phyloP scores from a whole-genome alignment of 306 rosid species.

The Vachellia pachyceras region DNA sequence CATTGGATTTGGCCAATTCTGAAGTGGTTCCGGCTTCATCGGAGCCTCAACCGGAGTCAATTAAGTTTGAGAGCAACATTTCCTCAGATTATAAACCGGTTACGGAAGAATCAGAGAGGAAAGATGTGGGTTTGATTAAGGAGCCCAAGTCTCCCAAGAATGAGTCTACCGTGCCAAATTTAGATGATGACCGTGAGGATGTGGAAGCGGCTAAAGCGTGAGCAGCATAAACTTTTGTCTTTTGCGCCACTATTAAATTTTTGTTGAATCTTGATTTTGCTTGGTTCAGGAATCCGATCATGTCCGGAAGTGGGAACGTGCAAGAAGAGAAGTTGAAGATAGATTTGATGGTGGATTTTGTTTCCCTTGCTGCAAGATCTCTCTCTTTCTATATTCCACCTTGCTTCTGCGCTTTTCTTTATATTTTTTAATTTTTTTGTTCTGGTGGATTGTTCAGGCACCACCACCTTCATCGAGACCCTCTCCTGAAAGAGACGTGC shows the following conservation, averaged over 20 bases:
- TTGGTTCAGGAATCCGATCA: slow-evolving; percentile 56
- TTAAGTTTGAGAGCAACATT: slow-evolving; percentile 55
- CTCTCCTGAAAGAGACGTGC: slow-evolving; percentile 84
- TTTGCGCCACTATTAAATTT: slow-evolving; percentile 1
- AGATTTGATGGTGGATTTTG: slow-evolving; percentile 89
- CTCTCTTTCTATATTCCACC: neutral
- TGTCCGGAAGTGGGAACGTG: slow-evolving; percentile 58
- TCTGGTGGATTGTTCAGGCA: slow-evolving; percentile 69
- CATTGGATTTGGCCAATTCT: slow-evolving; percentile 40
- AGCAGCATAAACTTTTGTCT: slow-evolving; percentile 47
- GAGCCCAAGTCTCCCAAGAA: slow-evolving; percentile 76
- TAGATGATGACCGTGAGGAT: slow-evolving; percentile 66
- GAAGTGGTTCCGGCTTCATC: slow-evolving; percentile 34
- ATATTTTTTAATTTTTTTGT: neutral
- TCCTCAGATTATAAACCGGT: slow-evolving; percentile 49
- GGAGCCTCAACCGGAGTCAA: slow-evolving; percentile 55
- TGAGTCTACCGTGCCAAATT: slow-evolving; percentile 56
- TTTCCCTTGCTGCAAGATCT: slow-evolving; percentile 1
- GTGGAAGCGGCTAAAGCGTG: slow-evolving; percentile 79
- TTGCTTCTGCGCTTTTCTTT: neutral
- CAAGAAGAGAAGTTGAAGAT: slow-evolving; percentile 85
- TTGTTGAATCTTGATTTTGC: slow-evolving; percentile 19
- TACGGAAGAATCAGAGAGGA: slow-evolving; percentile 57
- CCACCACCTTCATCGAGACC: slow-evolving; percentile 77
- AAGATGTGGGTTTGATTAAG: slow-evolving; percentile 53